A percentile compares a stretch with the other conserved stretches of the same genome.
phyloP scores from a whole-genome alignment of 2,329 filamentous ascomycete species.

The Ophiostoma perfectum region DNA sequence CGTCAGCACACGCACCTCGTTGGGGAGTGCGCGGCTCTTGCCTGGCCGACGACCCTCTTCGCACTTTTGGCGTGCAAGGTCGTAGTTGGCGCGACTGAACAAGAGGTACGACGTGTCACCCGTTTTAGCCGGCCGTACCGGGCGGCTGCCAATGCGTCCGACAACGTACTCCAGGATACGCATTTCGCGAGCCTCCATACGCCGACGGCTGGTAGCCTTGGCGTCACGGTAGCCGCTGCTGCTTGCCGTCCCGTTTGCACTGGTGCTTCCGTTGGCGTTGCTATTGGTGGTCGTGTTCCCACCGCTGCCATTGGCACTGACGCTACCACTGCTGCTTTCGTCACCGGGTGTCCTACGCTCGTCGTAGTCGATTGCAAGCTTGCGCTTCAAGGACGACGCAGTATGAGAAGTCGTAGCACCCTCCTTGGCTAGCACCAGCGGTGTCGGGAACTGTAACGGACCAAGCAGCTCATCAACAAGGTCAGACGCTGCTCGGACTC shows the following conservation, averaged over 20 bases:
- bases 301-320: conserved; percentile 17
- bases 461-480: conserved; percentile 76
- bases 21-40: conserved; percentile 62
- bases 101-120: conserved; percentile 82
- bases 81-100: conserved; percentile 74
- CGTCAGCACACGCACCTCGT: conserved; percentile 78
- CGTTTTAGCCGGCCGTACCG: conserved; percentile 64
- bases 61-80: conserved; percentile 55
- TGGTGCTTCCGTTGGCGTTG: not conserved
- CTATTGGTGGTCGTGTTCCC: conserved; percentile 25
- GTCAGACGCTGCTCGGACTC: conserved; percentile 81
- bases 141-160: conserved; percentile 64
- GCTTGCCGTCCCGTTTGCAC: conserved; percentile 27
- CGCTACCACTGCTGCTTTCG: conserved; percentile 8
- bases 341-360: not conserved
- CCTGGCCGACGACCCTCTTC: conserved; percentile 60
- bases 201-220: conserved; percentile 39
- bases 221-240: conserved; percentile 37
- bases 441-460: conserved; percentile 68
- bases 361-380: conserved; percentile 32
- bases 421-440: conserved; percentile 65
- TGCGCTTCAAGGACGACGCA: conserved; percentile 46
- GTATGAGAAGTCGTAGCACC: conserved; percentile 28
- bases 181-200: conserved; percentile 52
- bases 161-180: conserved; percentile 49